A percentile compares a stretch with the other conserved stretches of the same genome.
Evolutionary conservation across 2,329 filamentous ascomycete species (phyloP).

Genomic region (Nemania diffusa): DNA sequence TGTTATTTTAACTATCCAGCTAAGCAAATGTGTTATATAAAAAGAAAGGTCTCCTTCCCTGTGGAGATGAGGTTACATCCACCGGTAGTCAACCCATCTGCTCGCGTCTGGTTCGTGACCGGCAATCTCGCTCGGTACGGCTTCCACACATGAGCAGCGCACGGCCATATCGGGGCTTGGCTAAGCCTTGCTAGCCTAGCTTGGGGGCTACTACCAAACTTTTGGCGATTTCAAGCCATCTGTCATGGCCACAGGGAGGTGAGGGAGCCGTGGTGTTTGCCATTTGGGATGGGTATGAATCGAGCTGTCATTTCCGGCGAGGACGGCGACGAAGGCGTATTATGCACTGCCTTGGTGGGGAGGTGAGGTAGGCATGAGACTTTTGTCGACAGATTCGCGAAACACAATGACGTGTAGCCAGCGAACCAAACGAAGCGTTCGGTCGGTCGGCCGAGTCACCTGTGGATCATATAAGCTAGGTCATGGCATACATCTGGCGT

Average conservation of each 20-base stretch:
- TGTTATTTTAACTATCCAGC: neutral
- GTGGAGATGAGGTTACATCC: neutral
- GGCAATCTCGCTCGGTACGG: neutral
- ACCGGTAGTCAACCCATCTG: neutral
- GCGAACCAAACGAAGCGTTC: neutral
- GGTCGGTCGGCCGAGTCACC: slow-evolving; percentile 7
- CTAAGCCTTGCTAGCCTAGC: slow-evolving; percentile 21
- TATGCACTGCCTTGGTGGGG: neutral
- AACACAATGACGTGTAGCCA: slow-evolving; percentile 15
- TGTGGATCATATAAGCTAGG: slow-evolving; percentile 20
- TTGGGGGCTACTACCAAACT: slow-evolving; percentile 18
- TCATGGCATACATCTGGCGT: slow-evolving; percentile 5
- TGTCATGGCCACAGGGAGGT: neutral
- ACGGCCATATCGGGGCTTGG: slow-evolving; percentile 32
- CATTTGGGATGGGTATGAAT: neutral
- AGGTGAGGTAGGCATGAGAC: slow-evolving; percentile 3
- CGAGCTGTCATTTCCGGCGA: slow-evolving; percentile 7
- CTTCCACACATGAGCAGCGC: slow-evolving; percentile 24
- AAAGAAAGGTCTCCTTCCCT: neutral
- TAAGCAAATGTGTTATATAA: slow-evolving; percentile 18
- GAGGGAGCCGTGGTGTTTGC: neutral
- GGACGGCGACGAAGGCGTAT: neutral
- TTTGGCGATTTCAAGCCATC: neutral
- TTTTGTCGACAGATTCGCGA: slow-evolving; percentile 16
- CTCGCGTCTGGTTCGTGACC: neutral